Evolutionary conservation across 768 basidiomycete species (phyloP).

Genomic region (Suillus bovinus): DNA sequence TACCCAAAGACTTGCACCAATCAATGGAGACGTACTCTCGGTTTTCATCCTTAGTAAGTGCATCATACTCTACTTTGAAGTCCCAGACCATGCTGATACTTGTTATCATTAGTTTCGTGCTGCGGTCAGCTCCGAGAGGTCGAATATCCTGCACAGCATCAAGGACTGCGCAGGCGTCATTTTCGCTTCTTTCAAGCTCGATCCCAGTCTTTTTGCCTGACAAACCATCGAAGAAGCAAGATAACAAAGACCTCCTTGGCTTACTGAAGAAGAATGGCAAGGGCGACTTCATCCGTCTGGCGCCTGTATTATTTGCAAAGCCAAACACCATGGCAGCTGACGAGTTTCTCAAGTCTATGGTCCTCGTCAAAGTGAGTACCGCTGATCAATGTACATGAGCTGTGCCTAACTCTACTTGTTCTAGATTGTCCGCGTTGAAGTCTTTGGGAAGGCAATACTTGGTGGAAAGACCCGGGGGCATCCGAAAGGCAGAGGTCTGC

Average conservation of each 20-base stretch:
- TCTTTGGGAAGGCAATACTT: slow-evolving; percentile 9
- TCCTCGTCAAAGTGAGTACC: slow-evolving; percentile 4
- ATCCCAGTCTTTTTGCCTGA: neutral
- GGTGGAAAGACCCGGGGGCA: slow-evolving; percentile 1
- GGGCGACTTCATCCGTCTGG: neutral
- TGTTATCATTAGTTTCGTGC: slow-evolving; percentile 1
- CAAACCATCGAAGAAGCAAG: neutral
- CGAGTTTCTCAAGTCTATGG: neutral
- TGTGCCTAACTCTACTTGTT: neutral
- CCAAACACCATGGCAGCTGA: neutral
- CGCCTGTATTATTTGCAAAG: neutral
- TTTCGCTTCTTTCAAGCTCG: slow-evolving; percentile 2
- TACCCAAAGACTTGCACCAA: neutral
- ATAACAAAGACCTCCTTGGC: neutral
- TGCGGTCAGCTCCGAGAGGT: slow-evolving; percentile 2
- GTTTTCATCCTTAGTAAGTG: neutral
- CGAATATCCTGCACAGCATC: slow-evolving; percentile 7
- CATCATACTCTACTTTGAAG: neutral
- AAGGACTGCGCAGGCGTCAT: slow-evolving; percentile 4
- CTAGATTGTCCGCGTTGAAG: slow-evolving; percentile 2
- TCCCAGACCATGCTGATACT: neutral
- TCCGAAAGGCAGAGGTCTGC: neutral
- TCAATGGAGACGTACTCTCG: neutral
- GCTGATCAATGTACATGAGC: neutral
- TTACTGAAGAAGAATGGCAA: neutral